phyloP scores from a whole-genome alignment of 1,284 basidiomycete genomes.

The Cutaneotrichosporon sp. region DNA sequence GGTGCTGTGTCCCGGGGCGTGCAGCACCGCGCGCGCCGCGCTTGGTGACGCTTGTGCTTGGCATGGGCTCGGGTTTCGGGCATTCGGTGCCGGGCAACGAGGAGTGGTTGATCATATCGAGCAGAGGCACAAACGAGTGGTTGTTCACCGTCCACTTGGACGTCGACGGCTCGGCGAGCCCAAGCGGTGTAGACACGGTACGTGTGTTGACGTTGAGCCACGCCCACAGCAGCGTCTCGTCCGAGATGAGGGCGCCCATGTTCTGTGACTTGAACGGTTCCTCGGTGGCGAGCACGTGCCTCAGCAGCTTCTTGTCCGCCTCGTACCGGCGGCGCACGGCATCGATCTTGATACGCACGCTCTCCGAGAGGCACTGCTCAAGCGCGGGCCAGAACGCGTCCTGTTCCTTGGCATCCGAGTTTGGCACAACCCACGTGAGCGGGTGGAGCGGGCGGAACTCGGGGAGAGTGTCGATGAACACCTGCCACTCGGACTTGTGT shows the following conservation, averaged over 20 bases:
- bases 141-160: conserved; percentile 59
- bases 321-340: conserved; percentile 61
- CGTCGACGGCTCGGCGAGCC: conserved; percentile 57
- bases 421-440: conserved; percentile 65
- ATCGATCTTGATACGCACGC: conserved; percentile 58
- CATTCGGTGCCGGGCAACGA: conserved; percentile 32
- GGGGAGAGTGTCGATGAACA: conserved; percentile 74
- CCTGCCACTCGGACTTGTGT: conserved; percentile 61
- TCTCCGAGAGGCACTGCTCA: conserved; percentile 58
- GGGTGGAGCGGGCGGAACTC: conserved; percentile 70
- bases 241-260: conserved; percentile 29
- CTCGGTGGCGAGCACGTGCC: conserved; percentile 50
- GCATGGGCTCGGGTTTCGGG: conserved; percentile 31
- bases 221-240: conserved; percentile 69
- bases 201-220: conserved; percentile 91
- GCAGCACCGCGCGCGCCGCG: conserved; percentile 18
- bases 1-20: conserved; percentile 53
- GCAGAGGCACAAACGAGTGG: conserved; percentile 76
- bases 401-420: conserved; percentile 9
- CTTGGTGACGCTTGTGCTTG: conserved; percentile 19
- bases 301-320: conserved; percentile 60
- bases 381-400: conserved; percentile 34
- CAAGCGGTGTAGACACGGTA: conserved; percentile 74
- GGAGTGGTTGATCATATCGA: conserved; percentile 83
- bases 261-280: conserved; percentile 41